Conservation (phyloP, 306 rosid genomes). For the Castanea sativa region DNA sequence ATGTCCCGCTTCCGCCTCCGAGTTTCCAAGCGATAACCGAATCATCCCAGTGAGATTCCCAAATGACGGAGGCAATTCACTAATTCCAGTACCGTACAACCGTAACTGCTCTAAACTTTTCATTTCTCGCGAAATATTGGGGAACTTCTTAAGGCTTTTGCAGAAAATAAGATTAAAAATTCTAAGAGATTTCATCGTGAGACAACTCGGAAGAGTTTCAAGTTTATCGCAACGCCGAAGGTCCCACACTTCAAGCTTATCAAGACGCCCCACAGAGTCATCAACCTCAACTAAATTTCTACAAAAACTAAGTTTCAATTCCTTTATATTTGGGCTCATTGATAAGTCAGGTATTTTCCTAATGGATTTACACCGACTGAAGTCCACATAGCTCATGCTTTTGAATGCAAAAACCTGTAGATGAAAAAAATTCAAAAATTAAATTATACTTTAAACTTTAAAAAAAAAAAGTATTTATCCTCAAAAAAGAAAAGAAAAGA, state of each 20-base stretch:
- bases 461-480: no score
- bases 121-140: constrained; percentile 1
- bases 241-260: not conserved
- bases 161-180: constrained; percentile 1
- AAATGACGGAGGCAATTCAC: constrained; percentile 17
- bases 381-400: not conserved
- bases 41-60: constrained; percentile 42
- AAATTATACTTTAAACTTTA: no score
- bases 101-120: not conserved
- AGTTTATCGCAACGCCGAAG: not conserved
- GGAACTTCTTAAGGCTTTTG: constrained; percentile 11
- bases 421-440: no score
- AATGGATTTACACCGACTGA: not conserved
- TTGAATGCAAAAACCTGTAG: no score
- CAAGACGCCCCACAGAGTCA: not conserved
- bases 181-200: constrained; percentile 13
- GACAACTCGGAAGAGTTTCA: not conserved
- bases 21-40: constrained; percentile 6
- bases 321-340: not conserved
- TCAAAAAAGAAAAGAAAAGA: no score
- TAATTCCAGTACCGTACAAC: not conserved
- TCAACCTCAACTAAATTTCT: constrained; percentile 16
- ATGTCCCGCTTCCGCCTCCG: no score
- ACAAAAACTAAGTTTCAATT: not conserved
- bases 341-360: not conserved